A percentile compares a stretch with the other conserved stretches of the same genome.
phyloP scores from a whole-genome alignment of 2,329 filamentous ascomycete genomes.

The Mycocentrospora acerina region DNA sequence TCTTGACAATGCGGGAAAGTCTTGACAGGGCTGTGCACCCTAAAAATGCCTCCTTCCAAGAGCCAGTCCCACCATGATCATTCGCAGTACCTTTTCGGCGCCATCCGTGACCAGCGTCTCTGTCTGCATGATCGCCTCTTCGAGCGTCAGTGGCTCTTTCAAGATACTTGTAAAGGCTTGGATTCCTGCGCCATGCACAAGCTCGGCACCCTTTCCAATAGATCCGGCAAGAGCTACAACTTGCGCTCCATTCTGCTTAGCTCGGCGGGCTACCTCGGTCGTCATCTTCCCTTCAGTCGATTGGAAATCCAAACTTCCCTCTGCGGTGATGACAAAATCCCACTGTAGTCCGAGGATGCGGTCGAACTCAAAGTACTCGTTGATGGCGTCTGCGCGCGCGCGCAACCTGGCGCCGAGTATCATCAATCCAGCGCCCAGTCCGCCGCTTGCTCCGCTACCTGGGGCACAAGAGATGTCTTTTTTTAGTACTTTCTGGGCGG shows the following conservation, averaged over 20 bases:
- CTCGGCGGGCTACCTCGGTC: conserved; percentile 53
- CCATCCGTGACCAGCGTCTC: conserved; percentile 38
- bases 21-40: conserved; percentile 7
- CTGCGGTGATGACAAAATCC: conserved; percentile 56
- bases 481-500: conserved; percentile 38
- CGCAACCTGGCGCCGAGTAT: conserved; percentile 51
- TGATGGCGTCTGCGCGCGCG: conserved; percentile 53
- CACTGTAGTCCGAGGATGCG: conserved; percentile 48
- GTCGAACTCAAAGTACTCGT: conserved; percentile 53
- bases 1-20: background rate
- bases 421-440: conserved; percentile 54
- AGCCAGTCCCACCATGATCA: conserved; percentile 39
- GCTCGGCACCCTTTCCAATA: conserved; percentile 32
- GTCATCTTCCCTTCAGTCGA: conserved; percentile 57
- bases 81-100: conserved; percentile 41
- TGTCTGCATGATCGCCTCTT: conserved; percentile 38
- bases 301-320: conserved; percentile 56
- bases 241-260: conserved; percentile 48
- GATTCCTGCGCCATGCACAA: conserved; percentile 30
- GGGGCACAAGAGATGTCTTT: conserved; percentile 44
- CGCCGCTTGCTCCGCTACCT: conserved; percentile 56
- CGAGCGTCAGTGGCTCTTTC: conserved; percentile 35
- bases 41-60: conserved; percentile 19
- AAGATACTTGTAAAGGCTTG: conserved; percentile 43
- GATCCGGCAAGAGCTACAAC: conserved; percentile 46